phyloP scores from a whole-genome alignment of 2,329 filamentous ascomycete species.

The Xylariaceae sp. region DNA sequence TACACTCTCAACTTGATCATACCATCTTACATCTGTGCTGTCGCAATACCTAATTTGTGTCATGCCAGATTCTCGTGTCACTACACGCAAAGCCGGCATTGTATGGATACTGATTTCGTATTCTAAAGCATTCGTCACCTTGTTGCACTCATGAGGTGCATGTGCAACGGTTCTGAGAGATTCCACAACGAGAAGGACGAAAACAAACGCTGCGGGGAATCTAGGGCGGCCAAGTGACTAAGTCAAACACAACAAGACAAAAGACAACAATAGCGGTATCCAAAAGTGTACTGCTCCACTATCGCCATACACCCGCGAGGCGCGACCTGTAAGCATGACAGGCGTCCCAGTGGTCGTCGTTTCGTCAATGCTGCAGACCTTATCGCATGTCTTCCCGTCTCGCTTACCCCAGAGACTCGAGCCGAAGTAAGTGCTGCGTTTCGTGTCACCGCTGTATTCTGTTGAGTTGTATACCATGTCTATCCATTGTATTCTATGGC shows the following conservation, averaged over 20 bases:
- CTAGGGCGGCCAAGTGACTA: no score
- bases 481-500: constrained; percentile 51
- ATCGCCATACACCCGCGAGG: constrained; percentile 7
- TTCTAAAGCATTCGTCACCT: no score
- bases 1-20: no score
- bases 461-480: constrained; percentile 54
- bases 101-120: no score
- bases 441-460: constrained; percentile 12
- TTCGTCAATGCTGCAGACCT: constrained; percentile 35
- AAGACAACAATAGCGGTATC: background rate
- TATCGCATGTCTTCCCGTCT: constrained; percentile 20
- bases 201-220: no score
- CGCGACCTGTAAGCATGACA: constrained; percentile 32
- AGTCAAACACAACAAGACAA: background rate
- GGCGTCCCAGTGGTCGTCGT: constrained; percentile 35
- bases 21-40: no score
- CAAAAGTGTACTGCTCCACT: background rate
- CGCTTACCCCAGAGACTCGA: constrained; percentile 6
- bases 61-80: no score
- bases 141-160: no score
- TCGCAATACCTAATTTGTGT: no score
- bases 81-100: no score
- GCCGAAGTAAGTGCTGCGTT: constrained; percentile 2
- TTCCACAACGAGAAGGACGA: no score
- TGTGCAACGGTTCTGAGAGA: no score